phyloP scores from a whole-genome alignment of 192 early-diverging fungal species.

The Backusella mclennaniae region DNA sequence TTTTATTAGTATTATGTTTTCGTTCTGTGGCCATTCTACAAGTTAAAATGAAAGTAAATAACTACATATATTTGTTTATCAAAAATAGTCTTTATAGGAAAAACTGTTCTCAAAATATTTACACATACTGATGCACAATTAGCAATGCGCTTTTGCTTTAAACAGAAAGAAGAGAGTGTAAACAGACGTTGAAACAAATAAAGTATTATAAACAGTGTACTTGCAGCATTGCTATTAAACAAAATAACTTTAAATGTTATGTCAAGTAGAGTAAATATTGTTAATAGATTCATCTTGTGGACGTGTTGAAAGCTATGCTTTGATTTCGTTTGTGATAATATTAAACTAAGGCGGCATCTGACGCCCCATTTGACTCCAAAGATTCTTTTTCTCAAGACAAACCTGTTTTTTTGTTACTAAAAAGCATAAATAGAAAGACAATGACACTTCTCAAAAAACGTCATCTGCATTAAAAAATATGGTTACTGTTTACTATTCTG shows the following conservation, averaged over 20 bases:
- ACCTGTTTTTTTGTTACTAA: constrained; percentile 3
- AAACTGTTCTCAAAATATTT: background rate
- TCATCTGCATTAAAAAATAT: background rate
- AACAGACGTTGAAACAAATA: background rate
- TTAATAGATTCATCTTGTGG: background rate
- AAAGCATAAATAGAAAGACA: background rate
- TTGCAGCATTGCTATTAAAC: background rate
- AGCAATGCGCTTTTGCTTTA: background rate
- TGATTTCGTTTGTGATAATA: background rate
- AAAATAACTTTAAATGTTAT: background rate
- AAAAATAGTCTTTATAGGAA: no score
- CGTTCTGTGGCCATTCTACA: background rate
- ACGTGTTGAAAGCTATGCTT: background rate
- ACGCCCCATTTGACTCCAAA: background rate
- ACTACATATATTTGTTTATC: no score
- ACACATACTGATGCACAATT: background rate
- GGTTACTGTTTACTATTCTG: background rate
- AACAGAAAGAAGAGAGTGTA: background rate
- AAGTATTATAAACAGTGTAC: background rate
- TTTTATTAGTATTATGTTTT: no score
- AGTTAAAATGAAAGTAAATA: background rate
- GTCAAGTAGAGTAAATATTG: constrained; percentile 2
- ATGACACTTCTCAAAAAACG: background rate
- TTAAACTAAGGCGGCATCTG: background rate
- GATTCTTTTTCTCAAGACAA: background rate